Conservation (phyloP, 768 basidiomycete species). For the Pulveroboletus ravenelii region DNA sequence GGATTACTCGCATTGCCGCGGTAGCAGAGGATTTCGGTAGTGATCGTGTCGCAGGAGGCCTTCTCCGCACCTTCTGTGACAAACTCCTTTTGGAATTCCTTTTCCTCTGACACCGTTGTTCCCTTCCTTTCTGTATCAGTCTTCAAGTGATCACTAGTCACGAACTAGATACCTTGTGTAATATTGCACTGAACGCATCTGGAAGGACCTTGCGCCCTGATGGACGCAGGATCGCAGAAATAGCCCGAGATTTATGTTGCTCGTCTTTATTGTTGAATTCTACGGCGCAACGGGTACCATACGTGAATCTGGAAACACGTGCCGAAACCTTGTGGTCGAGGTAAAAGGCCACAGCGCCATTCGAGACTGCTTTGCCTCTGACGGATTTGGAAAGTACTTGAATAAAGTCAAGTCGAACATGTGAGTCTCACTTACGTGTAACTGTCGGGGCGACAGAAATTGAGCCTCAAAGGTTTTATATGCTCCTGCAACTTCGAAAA, state of each 20-base stretch:
- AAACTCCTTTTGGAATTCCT: constrained; percentile 31
- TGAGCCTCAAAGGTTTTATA: too few species aligned
- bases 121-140: constrained; percentile 16
- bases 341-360: too few species aligned
- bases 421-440: too few species aligned
- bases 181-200: constrained; percentile 30
- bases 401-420: too few species aligned
- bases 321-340: constrained; percentile 35
- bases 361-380: too few species aligned
- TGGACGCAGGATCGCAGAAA: constrained; percentile 28
- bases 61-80: constrained; percentile 30
- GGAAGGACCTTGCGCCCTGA: constrained; percentile 32
- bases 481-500: too few species aligned
- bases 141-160: background rate
- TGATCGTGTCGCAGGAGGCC: constrained; percentile 24
- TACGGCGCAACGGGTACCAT: constrained; percentile 33
- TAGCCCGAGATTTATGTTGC: constrained; percentile 28
- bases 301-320: constrained; percentile 37
- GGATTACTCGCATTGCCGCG: constrained; percentile 22
- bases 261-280: constrained; percentile 28
- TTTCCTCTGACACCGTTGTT: constrained; percentile 26
- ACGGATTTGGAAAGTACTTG: too few species aligned
- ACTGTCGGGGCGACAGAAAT: too few species aligned
- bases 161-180: constrained; percentile 20
- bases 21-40: constrained; percentile 31